A percentile compares a stretch with the other conserved stretches of the same genome.
Conservation (phyloP, 345 rosid genomes). For the Streptanthus diversifolius region DNA sequence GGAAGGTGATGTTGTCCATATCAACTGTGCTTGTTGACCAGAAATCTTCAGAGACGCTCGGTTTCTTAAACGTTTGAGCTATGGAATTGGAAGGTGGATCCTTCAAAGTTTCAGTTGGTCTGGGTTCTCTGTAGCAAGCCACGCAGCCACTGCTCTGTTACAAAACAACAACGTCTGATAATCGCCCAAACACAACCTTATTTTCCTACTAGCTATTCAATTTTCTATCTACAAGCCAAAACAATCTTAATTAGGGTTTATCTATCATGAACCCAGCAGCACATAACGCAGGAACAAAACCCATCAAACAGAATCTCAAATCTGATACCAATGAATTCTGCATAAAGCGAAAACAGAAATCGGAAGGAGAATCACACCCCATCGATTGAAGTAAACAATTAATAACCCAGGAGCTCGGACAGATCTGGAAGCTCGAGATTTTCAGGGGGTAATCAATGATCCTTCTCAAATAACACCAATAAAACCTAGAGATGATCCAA, state of each 20-base stretch:
- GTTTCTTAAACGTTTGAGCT: slow-evolving; percentile 35
- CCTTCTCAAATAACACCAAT: slow-evolving; percentile 17
- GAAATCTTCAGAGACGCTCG: slow-evolving; percentile 51
- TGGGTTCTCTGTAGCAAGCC: slow-evolving; percentile 57
- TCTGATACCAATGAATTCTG: not conserved
- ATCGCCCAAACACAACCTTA: slow-evolving; percentile 20
- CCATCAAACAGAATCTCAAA: slow-evolving; percentile 12
- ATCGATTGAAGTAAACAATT: slow-evolving; percentile 44
- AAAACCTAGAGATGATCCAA: slow-evolving; percentile 25
- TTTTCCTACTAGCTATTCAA: not conserved
- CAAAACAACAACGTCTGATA: slow-evolving; percentile 45
- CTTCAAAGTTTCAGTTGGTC: slow-evolving; percentile 27
- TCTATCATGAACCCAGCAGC: not conserved
- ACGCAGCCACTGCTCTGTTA: slow-evolving; percentile 89
- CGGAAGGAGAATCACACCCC: slow-evolving; percentile 57
- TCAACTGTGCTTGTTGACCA: slow-evolving; percentile 63
- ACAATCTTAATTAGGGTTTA: slow-evolving; percentile 3
- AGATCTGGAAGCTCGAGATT: slow-evolving; percentile 43
- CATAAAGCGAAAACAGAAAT: slow-evolving; percentile 9
- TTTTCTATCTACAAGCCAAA: not conserved
- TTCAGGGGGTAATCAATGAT: slow-evolving; percentile 7
- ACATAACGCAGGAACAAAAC: slow-evolving; percentile 10
- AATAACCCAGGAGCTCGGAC: slow-evolving; percentile 27
- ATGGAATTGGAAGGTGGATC: slow-evolving; percentile 31
- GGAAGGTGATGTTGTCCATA: slow-evolving; percentile 61